Conservation (phyloP, 2,329 filamentous ascomycete species). For the Penicillium aurantiogriseum region DNA sequence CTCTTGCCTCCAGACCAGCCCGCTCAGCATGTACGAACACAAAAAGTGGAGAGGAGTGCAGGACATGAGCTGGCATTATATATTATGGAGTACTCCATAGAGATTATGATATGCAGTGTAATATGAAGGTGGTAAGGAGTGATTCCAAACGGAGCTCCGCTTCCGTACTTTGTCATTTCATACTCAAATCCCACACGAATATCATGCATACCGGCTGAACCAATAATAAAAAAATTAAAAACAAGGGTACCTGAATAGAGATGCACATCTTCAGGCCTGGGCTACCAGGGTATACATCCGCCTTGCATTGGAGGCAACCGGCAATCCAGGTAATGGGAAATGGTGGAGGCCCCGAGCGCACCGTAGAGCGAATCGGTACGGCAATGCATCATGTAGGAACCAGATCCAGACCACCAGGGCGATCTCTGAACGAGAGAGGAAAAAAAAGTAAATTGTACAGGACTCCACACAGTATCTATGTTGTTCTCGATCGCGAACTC, state of each 20-base stretch:
- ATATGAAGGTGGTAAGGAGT: neutral
- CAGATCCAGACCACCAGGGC: neutral
- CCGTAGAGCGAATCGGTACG: neutral
- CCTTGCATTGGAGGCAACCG: slow-evolving; percentile 26
- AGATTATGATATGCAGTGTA: neutral
- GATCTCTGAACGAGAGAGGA: neutral
- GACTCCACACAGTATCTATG: slow-evolving; percentile 1
- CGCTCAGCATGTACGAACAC: neutral
- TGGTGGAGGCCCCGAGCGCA: slow-evolving; percentile 3
- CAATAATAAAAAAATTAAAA: neutral
- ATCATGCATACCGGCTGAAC: slow-evolving; percentile 9
- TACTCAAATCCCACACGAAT: neutral
- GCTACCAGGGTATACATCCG: slow-evolving; percentile 13
- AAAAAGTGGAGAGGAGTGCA: neutral
- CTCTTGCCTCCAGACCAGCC: neutral
- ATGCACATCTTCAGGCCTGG: neutral
- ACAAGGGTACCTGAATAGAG: slow-evolving; percentile 24
- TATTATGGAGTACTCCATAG: neutral
- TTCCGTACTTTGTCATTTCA: neutral
- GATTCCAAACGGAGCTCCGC: neutral
- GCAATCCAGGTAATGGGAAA: slow-evolving; percentile 22
- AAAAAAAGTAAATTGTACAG: neutral
- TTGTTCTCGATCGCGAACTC: slow-evolving; percentile 13
- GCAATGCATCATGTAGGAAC: slow-evolving; percentile 1
- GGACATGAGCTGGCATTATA: neutral